A percentile compares a stretch with the other conserved stretches of the same genome.
phyloP scores from a whole-genome alignment of 805 yeast species.

The Cyberlindnera japonica region DNA sequence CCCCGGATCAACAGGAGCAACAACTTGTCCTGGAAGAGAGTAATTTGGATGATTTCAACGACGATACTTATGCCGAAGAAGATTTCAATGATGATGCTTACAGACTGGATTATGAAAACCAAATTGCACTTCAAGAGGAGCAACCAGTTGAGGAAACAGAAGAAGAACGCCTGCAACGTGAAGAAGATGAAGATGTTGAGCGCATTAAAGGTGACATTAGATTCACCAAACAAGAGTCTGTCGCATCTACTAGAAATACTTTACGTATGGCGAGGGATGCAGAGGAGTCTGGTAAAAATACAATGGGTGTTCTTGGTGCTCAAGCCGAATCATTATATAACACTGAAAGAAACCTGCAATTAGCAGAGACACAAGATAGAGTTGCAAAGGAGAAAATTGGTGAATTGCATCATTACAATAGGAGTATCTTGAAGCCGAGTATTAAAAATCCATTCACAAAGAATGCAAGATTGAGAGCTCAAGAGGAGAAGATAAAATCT shows the following conservation, averaged over 20 bases:
- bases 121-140: constrained; percentile 32
- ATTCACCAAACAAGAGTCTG: constrained; percentile 82
- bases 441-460: constrained; percentile 87
- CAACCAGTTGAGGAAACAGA: constrained; percentile 23
- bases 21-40: constrained; percentile 6
- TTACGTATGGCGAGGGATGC: constrained; percentile 68
- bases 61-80: constrained; percentile 25
- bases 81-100: constrained; percentile 28
- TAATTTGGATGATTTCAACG: constrained; percentile 10
- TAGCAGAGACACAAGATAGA: constrained; percentile 77
- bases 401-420: constrained; percentile 72
- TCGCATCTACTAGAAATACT: constrained; percentile 81
- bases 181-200: constrained; percentile 87
- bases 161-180: constrained; percentile 35
- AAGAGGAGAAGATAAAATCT: constrained; percentile 64
- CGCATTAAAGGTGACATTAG: constrained; percentile 78
- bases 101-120: constrained; percentile 26
- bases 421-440: constrained; percentile 77
- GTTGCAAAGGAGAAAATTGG: constrained; percentile 80
- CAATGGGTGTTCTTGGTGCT: constrained; percentile 89
- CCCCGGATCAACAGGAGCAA: constrained; percentile 12
- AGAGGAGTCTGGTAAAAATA: constrained; percentile 70
- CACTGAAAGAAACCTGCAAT: constrained; percentile 71
- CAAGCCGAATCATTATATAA: constrained; percentile 83
- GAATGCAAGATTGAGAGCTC: constrained; percentile 65